Percentiles rank a stretch among this genome's conserved stretches.
Evolutionary conservation across 345 rosid genomes (phyloP).

Genomic region (Murraya paniculata): DNA sequence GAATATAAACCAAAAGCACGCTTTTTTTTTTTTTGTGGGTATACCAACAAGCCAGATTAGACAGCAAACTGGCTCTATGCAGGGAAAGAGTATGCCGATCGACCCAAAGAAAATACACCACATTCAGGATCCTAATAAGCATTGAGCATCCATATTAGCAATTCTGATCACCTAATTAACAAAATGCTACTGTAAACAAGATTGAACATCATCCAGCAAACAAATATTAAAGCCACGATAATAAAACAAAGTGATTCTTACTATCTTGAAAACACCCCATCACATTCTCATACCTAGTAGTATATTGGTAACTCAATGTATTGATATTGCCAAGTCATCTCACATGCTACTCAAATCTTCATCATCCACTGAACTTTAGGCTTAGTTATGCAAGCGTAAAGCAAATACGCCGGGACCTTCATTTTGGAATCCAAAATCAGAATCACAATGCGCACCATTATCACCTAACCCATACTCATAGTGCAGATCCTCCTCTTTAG

Average conservation of each 20-base stretch:
- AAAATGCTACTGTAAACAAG: no score
- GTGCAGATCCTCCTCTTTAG: slow-evolving; percentile 56
- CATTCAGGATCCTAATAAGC: no score
- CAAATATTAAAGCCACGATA: no score
- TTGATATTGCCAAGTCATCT: neutral
- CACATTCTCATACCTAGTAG: neutral
- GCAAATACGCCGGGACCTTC: slow-evolving; percentile 47
- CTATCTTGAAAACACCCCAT: neutral
- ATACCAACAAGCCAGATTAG: no score
- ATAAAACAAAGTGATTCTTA: neutral
- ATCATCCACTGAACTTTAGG: slow-evolving; percentile 21
- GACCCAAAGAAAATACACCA: no score
- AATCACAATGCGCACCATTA: slow-evolving; percentile 47
- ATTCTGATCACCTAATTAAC: no score
- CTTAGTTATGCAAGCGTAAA: slow-evolving; percentile 34
- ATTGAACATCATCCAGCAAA: no score
- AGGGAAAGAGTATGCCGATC: no score
- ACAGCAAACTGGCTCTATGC: no score
- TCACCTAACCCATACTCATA: slow-evolving; percentile 51
- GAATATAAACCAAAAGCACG: no score
- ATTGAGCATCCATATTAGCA: no score
- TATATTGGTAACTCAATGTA: neutral
- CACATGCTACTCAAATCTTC: slow-evolving; percentile 15
- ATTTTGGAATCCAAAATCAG: slow-evolving; percentile 42
- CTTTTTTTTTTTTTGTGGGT: no score